Evolutionary conservation across 371 early-diverging fungal species (phyloP), one percentile per base, ranked within the genome.

Genomic region (Circinella umbellata): DNA sequence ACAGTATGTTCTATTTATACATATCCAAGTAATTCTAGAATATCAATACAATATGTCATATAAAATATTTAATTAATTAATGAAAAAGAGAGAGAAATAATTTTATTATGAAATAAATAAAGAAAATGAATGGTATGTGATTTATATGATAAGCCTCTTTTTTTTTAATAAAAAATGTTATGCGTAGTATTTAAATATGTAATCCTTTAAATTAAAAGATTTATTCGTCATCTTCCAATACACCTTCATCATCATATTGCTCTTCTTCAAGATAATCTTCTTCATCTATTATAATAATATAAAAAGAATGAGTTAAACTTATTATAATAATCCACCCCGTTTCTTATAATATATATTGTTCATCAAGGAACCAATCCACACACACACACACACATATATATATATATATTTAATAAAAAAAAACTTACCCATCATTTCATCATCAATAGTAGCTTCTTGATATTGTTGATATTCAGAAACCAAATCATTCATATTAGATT

Each of bases 381-480:
- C n/a, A n/a, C n/a, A n/a, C n/a, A n/a, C 42, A 9, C 42, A 42
- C 11, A 4, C 37, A 60, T 27, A 4, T 38, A 60, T 13, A 17
- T 17, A 42, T 7, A 10, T 37, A 37, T 4, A 38, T 11, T n/a
- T n/a, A n/a, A n/a, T n/a, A 38, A 17, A 61, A n/a, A 38, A 37
- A 11, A 51, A n/a, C 51, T 51, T 51, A 51, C 61, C 63, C 42
- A 63, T 42, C 49, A 63, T 59, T 35, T 88, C 91, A 67, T 92
- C 92, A 61, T 93, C 93, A 59, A 86, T 86, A 38, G 93, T 89
- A 39, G 94, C 94, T 70, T 93, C 95, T 84, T 97, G 97, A 86
- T 99, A 99, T 83, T 98, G 99, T 80, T 96, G 97, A 86, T 99
- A 99, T 80, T 99, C 99, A 74, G 94, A 95, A 13, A 96, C 92